phyloP scores from a whole-genome alignment of 148 eudicot genomes.

The Vaccinium darrowii region DNA sequence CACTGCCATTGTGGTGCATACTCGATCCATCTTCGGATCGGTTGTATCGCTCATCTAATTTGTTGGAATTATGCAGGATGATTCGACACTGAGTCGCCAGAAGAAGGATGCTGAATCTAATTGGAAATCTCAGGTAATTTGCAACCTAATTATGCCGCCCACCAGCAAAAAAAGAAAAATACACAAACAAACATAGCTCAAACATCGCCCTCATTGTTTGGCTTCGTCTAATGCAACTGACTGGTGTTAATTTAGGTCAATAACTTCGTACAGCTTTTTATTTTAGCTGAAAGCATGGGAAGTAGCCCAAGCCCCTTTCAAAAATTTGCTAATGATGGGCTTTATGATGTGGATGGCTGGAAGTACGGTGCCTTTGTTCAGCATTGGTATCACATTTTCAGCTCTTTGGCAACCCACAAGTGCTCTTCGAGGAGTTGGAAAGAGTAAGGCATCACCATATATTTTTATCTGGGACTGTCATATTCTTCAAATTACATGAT shows the following conservation, averaged over 20 bases:
- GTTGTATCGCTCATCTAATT: not conserved
- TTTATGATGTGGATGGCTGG: conserved; percentile 99
- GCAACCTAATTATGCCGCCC: too few species aligned
- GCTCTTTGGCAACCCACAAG: conserved; percentile 91
- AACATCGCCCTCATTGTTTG: too few species aligned
- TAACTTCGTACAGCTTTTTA: not conserved
- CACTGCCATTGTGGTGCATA: too few species aligned
- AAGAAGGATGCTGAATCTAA: conserved; percentile 86
- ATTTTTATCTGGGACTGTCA: not conserved
- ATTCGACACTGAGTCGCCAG: conserved; percentile 65
- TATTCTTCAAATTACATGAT: not conserved
- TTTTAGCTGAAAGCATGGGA: conserved; percentile 91
- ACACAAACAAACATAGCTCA: too few species aligned
- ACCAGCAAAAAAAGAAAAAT: too few species aligned
- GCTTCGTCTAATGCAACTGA: not conserved
- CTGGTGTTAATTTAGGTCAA: not conserved
- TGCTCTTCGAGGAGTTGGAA: conserved; percentile 94
- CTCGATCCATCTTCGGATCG: too few species aligned
- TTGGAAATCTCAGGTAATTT: conserved; percentile 82
- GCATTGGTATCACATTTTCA: conserved; percentile 93
- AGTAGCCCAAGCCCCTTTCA: conserved; percentile 88
- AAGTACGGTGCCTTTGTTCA: conserved; percentile 89
- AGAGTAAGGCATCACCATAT: conserved; percentile 36
- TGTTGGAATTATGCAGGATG: conserved; percentile 46
- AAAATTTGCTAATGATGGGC: conserved; percentile 91